These are phyloP conservation scores for Petunia axillaris DNA, from an alignment of 257 asterid genomes.

Conservation along the genomic window DNA sequence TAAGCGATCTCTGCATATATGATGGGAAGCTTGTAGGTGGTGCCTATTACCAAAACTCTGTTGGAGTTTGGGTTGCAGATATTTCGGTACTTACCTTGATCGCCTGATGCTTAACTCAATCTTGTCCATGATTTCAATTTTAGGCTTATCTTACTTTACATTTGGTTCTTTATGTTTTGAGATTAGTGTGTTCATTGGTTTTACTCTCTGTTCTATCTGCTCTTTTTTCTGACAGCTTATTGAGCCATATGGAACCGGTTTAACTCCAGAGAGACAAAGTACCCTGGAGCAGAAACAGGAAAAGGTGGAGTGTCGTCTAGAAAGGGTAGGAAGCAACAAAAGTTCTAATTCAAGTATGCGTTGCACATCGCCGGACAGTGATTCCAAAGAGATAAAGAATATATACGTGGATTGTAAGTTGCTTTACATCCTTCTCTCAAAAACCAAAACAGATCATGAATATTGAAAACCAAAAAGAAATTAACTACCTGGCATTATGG, in stretches of 20 bases:
- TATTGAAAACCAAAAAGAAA: not conserved
- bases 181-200: not conserved
- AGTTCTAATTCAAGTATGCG: conserved; percentile 60
- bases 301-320: conserved; percentile 46
- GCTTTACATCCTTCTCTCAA: conserved; percentile 24
- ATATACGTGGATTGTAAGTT: conserved; percentile 94
- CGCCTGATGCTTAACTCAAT: not conserved
- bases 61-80: conserved; percentile 97
- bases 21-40: conserved; percentile 97
- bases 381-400: conserved; percentile 87
- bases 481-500: not conserved
- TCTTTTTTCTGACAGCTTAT: conserved; percentile 37
- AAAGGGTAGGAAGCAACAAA: conserved; percentile 60
- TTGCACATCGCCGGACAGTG: conserved; percentile 64
- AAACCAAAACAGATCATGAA: not conserved
- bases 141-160: conserved; percentile 16
- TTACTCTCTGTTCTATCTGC: not conserved
- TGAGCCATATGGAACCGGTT: conserved; percentile 58
- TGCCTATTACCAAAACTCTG: conserved; percentile 85
- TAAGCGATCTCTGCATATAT: conserved; percentile 86
- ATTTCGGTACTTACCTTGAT: conserved; percentile 59
- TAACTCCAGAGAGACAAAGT: conserved; percentile 49
- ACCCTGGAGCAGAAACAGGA: conserved; percentile 57
- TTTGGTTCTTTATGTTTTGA: not conserved
- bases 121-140: not conserved